These are phyloP conservation scores for Vanrija pseudolonga DNA, from an alignment of 1,284 basidiomycete genomes.

Conservation along the genomic window DNA sequence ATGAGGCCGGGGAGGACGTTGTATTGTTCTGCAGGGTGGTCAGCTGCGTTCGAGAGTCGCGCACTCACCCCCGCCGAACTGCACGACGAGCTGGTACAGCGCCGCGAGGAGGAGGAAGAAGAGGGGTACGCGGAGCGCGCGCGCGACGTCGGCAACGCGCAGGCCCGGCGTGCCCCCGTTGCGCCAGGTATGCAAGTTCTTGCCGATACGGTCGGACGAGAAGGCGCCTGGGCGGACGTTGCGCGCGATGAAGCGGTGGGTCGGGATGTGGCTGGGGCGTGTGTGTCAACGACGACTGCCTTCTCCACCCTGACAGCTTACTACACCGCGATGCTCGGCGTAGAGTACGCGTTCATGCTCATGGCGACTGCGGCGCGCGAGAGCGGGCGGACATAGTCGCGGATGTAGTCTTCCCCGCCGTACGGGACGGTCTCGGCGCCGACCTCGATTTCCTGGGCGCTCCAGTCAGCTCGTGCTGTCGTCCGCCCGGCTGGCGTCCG, in stretches of 20 bases:
- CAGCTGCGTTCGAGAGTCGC: not conserved
- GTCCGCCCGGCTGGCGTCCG: too few species aligned
- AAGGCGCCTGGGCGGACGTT: conserved; percentile 37
- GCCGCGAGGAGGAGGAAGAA: conserved; percentile 30
- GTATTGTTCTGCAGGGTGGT: conserved; percentile 26
- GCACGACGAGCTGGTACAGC: conserved; percentile 34
- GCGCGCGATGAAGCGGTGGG: conserved; percentile 38
- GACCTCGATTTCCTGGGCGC: conserved; percentile 37
- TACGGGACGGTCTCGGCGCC: conserved; percentile 41
- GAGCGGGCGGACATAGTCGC: conserved; percentile 48
- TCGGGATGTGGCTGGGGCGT: conserved; percentile 37
- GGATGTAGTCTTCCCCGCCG: conserved; percentile 41
- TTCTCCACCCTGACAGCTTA: conserved; percentile 17
- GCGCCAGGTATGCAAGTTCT: conserved; percentile 36
- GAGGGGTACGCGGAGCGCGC: conserved; percentile 30
- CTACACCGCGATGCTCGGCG: conserved; percentile 48
- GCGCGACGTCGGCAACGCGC: conserved; percentile 25
- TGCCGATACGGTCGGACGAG: conserved; percentile 26
- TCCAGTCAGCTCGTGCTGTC: too few species aligned
- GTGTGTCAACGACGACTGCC: not conserved
- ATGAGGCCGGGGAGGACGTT: conserved; percentile 34
- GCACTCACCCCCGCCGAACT: conserved; percentile 33
- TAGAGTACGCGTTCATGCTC: conserved; percentile 40
- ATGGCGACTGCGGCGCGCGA: conserved; percentile 45
- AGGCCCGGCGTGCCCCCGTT: conserved; percentile 30